Base-by-base conservation (phyloP, 2,329 filamentous ascomycete genomes). In the Fusarium udum region DNA sequence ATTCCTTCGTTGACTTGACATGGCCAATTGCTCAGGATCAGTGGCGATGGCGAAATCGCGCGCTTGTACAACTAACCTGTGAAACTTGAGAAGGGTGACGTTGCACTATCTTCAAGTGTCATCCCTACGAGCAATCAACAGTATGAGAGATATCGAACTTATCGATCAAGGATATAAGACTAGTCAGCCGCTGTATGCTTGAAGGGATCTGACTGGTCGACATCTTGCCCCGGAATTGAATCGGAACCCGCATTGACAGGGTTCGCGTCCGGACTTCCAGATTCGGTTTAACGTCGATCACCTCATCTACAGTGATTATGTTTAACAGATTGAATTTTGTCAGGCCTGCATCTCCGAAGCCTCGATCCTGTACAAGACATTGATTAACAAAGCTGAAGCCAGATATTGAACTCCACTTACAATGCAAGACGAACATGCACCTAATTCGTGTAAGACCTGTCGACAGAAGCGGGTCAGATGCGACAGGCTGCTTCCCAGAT, bases 401-500 rank as follows among this genome's bases (percentile, higher is more conserved):
- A 26, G 16, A 28, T 2, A 14, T 28, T 6, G 26, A 15, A 15
- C 31, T 34, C 48, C 48, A 34, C 22, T 34, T n/a, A 3, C 14
- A 1, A 58, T 58, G 55, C n/a, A 46, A 4, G n/a, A 36, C n/a
- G 2, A 7, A 26, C 3, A 0, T 42, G 55, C 55, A 1, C n/a
- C 55, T 4, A 57, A 57, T n/a, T 46, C 39, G 12, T 57, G 39
- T 2, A 32, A 24, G 10, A 58, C 40, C 18, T 48, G 55, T 7
- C 24, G 40, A 8, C 22, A 48, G 3, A 58, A 10, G 40, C 40
- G 31, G 14, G 24, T 48, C 24, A 58, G 12, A 3, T 58, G 40
- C 1, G 31, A 58, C 32, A 28, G 55, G 4, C 0, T 1, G 0
- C 55, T 58, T 0, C 55, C 55, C 14, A 36, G 1, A 0, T 58